Base-by-base conservation (phyloP, 768 basidiomycete species). In the Termitomyces sp. region DNA sequence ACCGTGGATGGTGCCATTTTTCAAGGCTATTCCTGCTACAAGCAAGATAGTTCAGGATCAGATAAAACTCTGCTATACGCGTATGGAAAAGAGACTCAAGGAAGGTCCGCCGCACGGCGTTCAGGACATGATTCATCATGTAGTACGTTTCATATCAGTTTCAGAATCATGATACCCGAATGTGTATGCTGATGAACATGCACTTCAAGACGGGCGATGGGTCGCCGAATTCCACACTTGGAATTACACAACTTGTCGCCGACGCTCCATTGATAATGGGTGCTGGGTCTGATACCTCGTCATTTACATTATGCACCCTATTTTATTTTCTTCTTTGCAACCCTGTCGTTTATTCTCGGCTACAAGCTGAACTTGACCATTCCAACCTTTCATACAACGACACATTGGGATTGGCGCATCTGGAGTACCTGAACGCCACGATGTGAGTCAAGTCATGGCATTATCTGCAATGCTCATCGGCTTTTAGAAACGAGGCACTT, bases 51-150 rank as follows among this genome's bases (percentile, higher is more conserved):
- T 34, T 13, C 12, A 34, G 12, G 34, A 9, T 12, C 34, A 34
- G 12, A 13, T 34, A 34, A 34, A 39, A 16, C 6, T 39, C 18
- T n/a, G 18, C 37, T n/a, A 18, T 39, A 5, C 18, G 18, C 73
- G 86, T 42, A 84, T 83, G 2, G 73, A 86, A 34, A 75, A 74
- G 58, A 72, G 87, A 33, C 86, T 83, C 64, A 79, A 83, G 68
- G 79, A 81, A 18, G 64, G 65, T 4, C 64, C 65, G 1, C 55
- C 58, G 18, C 31, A 8, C 7, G 10, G 47, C 18, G 49, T 52
- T 20, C 60, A 56, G 39, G 64, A 66, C 51, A 15, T 66, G 18
- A 63, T 66, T 28, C 61, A 64, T 52, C 57, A 66, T 44, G 31
- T 66, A 54, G 65, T 64, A 44, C n/a, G 56, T 57, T n/a, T 18